These are phyloP conservation scores for Infundibulicybe gibba DNA, from an alignment of 768 basidiomycete species.

Conservation along the genomic window DNA sequence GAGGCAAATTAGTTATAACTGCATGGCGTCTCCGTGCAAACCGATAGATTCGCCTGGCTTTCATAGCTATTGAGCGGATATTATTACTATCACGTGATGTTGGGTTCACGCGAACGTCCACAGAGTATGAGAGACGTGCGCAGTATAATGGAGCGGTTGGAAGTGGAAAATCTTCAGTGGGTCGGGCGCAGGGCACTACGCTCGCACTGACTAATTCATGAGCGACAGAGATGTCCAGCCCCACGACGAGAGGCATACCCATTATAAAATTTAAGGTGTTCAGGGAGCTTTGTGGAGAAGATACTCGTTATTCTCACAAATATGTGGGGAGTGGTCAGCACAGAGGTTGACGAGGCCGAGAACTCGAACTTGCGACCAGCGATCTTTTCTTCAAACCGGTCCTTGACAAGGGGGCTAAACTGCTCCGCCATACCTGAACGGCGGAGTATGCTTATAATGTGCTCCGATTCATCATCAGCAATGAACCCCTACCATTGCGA, in stretches of 20 bases:
- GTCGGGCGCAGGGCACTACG: conserved; percentile 1
- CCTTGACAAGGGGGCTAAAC: conserved; percentile 42
- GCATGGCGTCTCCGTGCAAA: no score
- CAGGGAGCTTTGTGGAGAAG: conserved; percentile 9
- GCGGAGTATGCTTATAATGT: conserved; percentile 36
- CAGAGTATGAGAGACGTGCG: no score
- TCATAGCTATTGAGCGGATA: no score
- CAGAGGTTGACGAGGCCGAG: conserved; percentile 26
- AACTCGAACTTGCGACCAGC: conserved; percentile 36
- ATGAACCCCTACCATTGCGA: conserved; percentile 39
- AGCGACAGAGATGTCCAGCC: conserved; percentile 48
- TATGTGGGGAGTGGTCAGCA: conserved; percentile 8
- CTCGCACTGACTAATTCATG: conserved; percentile 41
- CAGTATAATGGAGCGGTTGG: conserved; percentile 36
- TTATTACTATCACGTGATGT: neutral
- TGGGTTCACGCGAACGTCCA: neutral
- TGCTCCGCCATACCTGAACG: conserved; percentile 39
- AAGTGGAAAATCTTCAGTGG: conserved; percentile 33
- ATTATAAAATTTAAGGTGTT: conserved; percentile 10
- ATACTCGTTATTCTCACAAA: conserved; percentile 8
- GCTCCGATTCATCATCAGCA: conserved; percentile 34
- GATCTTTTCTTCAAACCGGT: conserved; percentile 50
- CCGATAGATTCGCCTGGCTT: no score
- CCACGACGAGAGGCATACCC: conserved; percentile 33
- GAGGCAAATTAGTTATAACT: no score